Evolutionary conservation across 768 basidiomycete species (phyloP), one percentile per base, ranked within the genome.

Genomic region (Termitomyces sp.): DNA sequence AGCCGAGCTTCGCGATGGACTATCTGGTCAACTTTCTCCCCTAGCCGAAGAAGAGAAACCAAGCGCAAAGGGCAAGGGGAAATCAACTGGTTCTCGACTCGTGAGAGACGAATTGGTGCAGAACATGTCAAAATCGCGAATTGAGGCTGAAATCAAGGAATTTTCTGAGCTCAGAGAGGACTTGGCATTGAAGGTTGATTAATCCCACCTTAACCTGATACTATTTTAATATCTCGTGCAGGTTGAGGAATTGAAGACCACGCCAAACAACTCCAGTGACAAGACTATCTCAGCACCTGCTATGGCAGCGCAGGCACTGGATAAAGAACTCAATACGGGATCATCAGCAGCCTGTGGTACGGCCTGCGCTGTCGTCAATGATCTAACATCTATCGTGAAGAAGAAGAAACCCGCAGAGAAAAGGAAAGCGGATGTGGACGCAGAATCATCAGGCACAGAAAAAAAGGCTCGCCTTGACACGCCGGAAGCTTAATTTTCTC

Each of bases 231-330:
- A 25, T 57, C 20, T 31, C 14, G 12, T 45, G n/a, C 62, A 95
- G 93, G 87, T 98, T 17, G 96, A 97, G 56, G 96, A 98, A 67
- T 79, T 97, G 37, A 96, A 92, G 74, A 85, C 86, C 5, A 81
- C 87, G 5, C 94, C 94, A 0, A 85, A 83, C 53, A 83, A 92
- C 15, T 70, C 77, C 8, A 69, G 79, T 1, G 73, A 69, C 29
- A n/a, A 29, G 15, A 17, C 34, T 17, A 74, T 75, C 38, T 85
- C 86, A 40, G 91, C 89, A 1, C 89, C 89, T 2, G 88, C 81
- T n/a, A 68, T 89, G 60, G 91, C 77, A 20, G 88, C 88, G 15
- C 85, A 81, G 64, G 89, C 83, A 3, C 77, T 94, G 25, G 91
- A 94, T 66, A 77, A 78, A 52, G 91, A 89, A 62, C 79, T 94